Base-by-base conservation (phyloP, 192 early-diverging fungal genomes). In the Coemansia aciculifera region DNA sequence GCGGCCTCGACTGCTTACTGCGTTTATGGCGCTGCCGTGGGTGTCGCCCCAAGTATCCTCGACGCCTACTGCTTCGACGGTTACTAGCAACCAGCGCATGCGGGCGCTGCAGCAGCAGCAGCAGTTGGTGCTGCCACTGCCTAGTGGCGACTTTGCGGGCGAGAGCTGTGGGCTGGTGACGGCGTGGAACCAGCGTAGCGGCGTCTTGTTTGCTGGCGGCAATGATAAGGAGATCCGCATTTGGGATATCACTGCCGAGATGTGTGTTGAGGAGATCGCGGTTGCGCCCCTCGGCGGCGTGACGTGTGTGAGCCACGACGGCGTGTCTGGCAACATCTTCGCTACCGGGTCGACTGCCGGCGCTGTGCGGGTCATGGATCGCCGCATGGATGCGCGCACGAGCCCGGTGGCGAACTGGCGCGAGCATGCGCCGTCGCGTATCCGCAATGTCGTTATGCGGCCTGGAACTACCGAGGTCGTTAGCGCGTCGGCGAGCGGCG, bases 171-270 rank as follows among this genome's bases (percentile, higher is more conserved):
- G 65, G 46, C 68, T 82, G 59, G 79, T 68, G 8, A 74, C 79
- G 0, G 79, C 79, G 42, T 82, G 79, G 79, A 82, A 71, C 72
- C 79, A 82, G 66, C 79, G 79, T 42, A 68, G 61, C 36, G 74
- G 67, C 23, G 59, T 77, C 42, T 59, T 82, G 62, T 71, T 77
- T 62, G 79, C 79, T 0, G 79, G 74, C 6, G 79, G 74, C 62
- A 66, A 67, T 66, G 71, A 71, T 43, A 70, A 71, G 60, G 73
- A 70, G 49, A 69, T 85, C 29, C 79, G 79, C 10, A 69, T 85
- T 17, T 85, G 84, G 84, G 84, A 85, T 42, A 42, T 85, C 17
- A 42, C 64, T 13, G 19, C 65, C 2, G 84, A 85, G 49, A 63
- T 73, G 73, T 85, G 84, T 66, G 68, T 82, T 24, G 70, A 74